Conservation (phyloP, 352 stramenopile genomes). For the Pythium phragmiticola region DNA sequence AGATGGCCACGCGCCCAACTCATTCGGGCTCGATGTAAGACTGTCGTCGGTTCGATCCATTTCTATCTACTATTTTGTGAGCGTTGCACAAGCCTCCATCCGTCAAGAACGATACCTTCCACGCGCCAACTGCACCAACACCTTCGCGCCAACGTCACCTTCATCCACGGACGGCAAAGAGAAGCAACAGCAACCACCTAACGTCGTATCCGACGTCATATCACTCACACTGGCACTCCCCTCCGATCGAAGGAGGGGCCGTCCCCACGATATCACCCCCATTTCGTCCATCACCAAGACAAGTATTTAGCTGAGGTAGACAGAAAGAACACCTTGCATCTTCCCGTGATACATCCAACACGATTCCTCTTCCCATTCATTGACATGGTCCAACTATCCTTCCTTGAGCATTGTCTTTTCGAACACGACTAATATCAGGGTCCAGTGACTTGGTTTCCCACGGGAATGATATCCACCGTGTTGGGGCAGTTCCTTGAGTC, state of each 20-base stretch:
- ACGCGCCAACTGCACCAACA: neutral
- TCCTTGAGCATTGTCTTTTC: neutral
- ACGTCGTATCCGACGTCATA: neutral
- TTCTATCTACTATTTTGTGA: slow-evolving; percentile 19
- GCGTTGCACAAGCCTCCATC: slow-evolving; percentile 22
- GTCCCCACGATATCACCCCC: neutral
- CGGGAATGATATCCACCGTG: no score
- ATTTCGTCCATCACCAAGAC: neutral
- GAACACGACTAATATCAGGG: no score
- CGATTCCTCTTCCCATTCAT: neutral
- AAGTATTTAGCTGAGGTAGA: slow-evolving; percentile 21
- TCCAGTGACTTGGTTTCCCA: no score
- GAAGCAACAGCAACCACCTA: neutral
- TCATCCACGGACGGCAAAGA: neutral
- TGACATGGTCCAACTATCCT: neutral
- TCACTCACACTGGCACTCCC: neutral
- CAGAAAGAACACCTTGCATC: slow-evolving; percentile 16
- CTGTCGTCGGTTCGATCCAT: slow-evolving; percentile 16
- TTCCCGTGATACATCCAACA: slow-evolving; percentile 13
- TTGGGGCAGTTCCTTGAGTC: no score
- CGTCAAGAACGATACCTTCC: slow-evolving; percentile 1
- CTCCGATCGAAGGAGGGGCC: slow-evolving; percentile 21
- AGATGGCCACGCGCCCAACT: slow-evolving; percentile 22
- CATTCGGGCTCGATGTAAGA: slow-evolving; percentile 52
- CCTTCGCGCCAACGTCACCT: neutral